These are phyloP conservation scores for Fusarium verrucosum DNA, from an alignment of 2,329 filamentous ascomycete species.

Conservation along the genomic window DNA sequence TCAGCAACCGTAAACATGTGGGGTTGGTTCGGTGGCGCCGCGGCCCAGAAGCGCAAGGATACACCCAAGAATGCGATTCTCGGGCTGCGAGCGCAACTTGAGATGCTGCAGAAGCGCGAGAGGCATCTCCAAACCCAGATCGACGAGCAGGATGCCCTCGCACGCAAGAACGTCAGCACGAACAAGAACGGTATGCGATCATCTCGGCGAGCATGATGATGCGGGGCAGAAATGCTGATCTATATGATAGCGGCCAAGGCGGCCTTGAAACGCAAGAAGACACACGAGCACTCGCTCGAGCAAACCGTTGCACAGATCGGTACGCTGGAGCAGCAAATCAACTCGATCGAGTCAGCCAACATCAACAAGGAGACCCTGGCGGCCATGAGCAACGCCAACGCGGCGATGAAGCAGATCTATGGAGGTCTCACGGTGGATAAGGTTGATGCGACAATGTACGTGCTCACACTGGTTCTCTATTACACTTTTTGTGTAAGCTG, in stretches of 20 bases:
- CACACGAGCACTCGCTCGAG: slow-evolving; percentile 88
- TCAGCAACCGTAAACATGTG: slow-evolving; percentile 61
- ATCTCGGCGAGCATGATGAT: neutral
- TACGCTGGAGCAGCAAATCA: slow-evolving; percentile 94
- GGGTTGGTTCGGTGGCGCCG: slow-evolving; percentile 91
- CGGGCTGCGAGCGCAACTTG: slow-evolving; percentile 84
- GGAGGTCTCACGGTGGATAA: slow-evolving; percentile 90
- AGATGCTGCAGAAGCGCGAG: slow-evolving; percentile 98
- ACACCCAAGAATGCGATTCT: slow-evolving; percentile 97
- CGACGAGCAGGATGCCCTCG: slow-evolving; percentile 88
- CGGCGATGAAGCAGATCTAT: slow-evolving; percentile 94
- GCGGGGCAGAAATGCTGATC: slow-evolving; percentile 40
- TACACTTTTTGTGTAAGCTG: neutral
- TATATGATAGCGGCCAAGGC: slow-evolving; percentile 78
- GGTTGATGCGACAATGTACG: slow-evolving; percentile 94
- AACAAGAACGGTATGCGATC: slow-evolving; percentile 85
- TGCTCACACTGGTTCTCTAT: slow-evolving; percentile 35
- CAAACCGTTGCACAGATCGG: slow-evolving; percentile 90
- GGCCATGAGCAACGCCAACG: slow-evolving; percentile 90
- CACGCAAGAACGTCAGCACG: slow-evolving; percentile 82
- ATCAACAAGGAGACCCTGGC: slow-evolving; percentile 97
- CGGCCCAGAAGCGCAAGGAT: slow-evolving; percentile 88
- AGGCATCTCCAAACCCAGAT: slow-evolving; percentile 91
- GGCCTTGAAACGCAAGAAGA: slow-evolving; percentile 93
- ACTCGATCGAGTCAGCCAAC: slow-evolving; percentile 96